Evolutionary conservation across 768 basidiomycete species (phyloP).

Genomic region (Inosperma sp.): DNA sequence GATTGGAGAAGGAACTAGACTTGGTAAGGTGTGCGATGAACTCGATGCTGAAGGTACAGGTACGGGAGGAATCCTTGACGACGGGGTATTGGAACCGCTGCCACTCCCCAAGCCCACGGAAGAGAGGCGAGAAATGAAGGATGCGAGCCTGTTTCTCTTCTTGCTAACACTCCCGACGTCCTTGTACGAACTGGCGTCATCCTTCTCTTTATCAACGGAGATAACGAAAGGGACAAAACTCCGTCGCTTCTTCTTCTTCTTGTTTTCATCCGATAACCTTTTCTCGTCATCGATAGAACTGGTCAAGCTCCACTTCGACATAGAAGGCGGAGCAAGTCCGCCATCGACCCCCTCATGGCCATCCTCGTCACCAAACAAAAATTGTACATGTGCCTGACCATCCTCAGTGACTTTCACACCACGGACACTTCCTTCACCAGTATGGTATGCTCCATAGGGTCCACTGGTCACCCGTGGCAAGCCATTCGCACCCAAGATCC

Average conservation of each 20-base stretch:
- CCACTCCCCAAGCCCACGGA: constrained; percentile 4
- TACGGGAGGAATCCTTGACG: not conserved
- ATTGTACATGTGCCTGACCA: not conserved
- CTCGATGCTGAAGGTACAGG: not conserved
- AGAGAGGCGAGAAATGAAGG: constrained; percentile 12
- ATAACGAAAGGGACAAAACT: constrained; percentile 9
- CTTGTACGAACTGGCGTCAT: not conserved
- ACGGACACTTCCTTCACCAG: not conserved
- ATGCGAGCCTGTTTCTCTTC: constrained; percentile 10
- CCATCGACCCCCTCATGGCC: not conserved
- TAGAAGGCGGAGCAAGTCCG: constrained; percentile 1
- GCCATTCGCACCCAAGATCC: not conserved
- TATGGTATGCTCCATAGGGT: not conserved
- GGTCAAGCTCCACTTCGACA: constrained; percentile 12
- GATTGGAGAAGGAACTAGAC: not conserved
- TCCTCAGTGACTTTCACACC: not conserved
- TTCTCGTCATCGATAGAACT: constrained; percentile 10
- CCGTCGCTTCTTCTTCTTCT: constrained; percentile 1
- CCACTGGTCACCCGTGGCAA: not conserved
- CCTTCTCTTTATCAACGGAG: constrained; percentile 8
- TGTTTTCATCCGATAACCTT: not conserved
- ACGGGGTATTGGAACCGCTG: constrained; percentile 3
- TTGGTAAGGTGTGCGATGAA: not conserved
- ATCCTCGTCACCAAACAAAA: not conserved
- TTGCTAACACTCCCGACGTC: constrained; percentile 3